These are phyloP conservation scores for Decorospora gaudefroyi DNA, from an alignment of 2,329 filamentous ascomycete genomes.

Conservation along the genomic window DNA sequence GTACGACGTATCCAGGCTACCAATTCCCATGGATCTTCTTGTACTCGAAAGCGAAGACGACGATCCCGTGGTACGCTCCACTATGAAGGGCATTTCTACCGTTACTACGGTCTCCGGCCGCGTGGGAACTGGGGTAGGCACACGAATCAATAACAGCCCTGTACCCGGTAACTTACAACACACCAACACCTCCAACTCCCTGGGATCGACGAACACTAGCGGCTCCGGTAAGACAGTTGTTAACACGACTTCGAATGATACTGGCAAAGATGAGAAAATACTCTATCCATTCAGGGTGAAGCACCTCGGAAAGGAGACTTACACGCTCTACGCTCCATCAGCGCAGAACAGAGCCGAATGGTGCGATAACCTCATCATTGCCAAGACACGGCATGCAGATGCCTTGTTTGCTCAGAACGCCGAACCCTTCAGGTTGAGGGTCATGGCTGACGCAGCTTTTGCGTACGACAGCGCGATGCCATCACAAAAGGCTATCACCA, in stretches of 20 bases:
- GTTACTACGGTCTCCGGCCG: slow-evolving; percentile 56
- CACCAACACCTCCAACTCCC: slow-evolving; percentile 67
- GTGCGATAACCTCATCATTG: slow-evolving; percentile 91
- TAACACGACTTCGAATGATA: slow-evolving; percentile 55
- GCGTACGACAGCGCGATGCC: slow-evolving; percentile 69
- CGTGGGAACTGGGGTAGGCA: slow-evolving; percentile 57
- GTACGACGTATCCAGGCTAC: slow-evolving; percentile 93
- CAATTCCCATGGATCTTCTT: slow-evolving; percentile 94
- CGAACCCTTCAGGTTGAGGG: slow-evolving; percentile 88
- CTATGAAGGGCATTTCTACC: slow-evolving; percentile 69
- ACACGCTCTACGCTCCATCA: slow-evolving; percentile 83
- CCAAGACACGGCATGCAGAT: slow-evolving; percentile 90
- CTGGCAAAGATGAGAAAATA: slow-evolving; percentile 70
- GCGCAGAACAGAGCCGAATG: slow-evolving; percentile 79
- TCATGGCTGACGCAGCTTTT: slow-evolving; percentile 92
- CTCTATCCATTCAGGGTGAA: slow-evolving; percentile 95
- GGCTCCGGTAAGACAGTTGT: slow-evolving; percentile 58
- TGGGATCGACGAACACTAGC: slow-evolving; percentile 52
- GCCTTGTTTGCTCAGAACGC: slow-evolving; percentile 90
- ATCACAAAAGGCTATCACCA: slow-evolving; percentile 68
- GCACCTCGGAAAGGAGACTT: slow-evolving; percentile 90
- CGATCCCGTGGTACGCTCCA: slow-evolving; percentile 81
- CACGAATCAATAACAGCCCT: slow-evolving; percentile 51
- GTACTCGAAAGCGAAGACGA: slow-evolving; percentile 92
- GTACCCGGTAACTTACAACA: slow-evolving; percentile 64